Evolutionary conservation across 2,329 filamentous ascomycete genomes (phyloP), one percentile per base, ranked within the genome.

Genomic region (Akanthomyces dipterigenus): DNA sequence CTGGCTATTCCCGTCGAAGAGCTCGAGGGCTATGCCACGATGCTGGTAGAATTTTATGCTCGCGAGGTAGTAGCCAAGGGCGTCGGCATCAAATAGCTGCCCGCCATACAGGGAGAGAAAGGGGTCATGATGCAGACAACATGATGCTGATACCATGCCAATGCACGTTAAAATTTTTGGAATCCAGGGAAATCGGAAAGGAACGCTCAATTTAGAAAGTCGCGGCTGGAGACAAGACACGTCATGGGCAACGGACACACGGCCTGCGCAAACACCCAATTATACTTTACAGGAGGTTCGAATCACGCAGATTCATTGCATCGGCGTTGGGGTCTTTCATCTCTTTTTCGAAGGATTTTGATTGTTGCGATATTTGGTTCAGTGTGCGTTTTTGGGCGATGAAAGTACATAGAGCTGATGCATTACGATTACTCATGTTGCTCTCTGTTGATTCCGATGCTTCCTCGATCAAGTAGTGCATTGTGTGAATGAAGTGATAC

Each of bases 11-110:
- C 93, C 0, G 89, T 98, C 16, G 95, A 98, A 76, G 93, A 98
- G 70, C 84, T 99, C 63, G 95, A 99, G 74, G 91, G 92, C 0
- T 99, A 99, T 69, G 95, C 92, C 5, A 99, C 95, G 1, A 98
- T 98, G 93, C 81, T 99, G 14, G 95, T 99, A 18, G 93, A 98
- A 70, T 99, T 98, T 70, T 99, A 98, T 70, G 93, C 92, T 0
- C 83, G 93, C 59, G 95, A 99, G 73, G 88, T 97, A 18, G 84
- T 96, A 28, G 74, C 73, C 6, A 75, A 76, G 61, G 60, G 55
- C 9, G 55, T 51, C 2, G 55, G 55, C 36, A 59, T 59, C 11
- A 42, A 49, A 42, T 59, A 59, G 16, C 26, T 8, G 14, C 12
- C 42, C 4, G 34, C 36, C 9, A 26, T n/a, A n/a, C 7, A 20